These are phyloP conservation scores for Solanum boliviense DNA, from an alignment of 257 asterid genomes.

Conservation along the genomic window DNA sequence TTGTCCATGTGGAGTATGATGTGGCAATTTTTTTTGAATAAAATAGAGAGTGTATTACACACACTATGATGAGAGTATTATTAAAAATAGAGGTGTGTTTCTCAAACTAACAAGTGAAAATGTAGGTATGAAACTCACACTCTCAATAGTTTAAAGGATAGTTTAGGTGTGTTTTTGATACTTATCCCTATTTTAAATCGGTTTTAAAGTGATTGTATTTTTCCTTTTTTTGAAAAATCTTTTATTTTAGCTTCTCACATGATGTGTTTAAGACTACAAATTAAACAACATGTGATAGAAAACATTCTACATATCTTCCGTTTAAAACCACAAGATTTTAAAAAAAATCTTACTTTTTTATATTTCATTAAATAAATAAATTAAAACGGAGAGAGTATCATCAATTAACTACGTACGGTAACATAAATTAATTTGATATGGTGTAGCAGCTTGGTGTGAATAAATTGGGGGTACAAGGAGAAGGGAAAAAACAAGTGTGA, in stretches of 20 bases:
- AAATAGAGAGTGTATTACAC: too few relatives aligned
- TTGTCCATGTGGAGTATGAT: too few relatives aligned
- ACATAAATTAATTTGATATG: not conserved
- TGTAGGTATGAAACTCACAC: too few relatives aligned
- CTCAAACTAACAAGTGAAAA: not conserved
- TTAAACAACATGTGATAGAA: not conserved
- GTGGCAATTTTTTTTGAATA: too few relatives aligned
- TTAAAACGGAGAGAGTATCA: not conserved
- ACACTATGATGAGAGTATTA: too few relatives aligned
- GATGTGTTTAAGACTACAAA: not conserved
- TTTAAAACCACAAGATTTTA: too few relatives aligned
- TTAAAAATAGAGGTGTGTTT: not conserved
- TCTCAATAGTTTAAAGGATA: too few relatives aligned
- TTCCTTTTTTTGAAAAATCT: too few relatives aligned
- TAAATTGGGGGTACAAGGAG: not conserved
- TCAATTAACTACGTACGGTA: not conserved
- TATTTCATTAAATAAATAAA: too few relatives aligned
- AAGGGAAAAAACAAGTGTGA: not conserved
- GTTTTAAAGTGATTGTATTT: not conserved
- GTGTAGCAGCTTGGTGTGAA: not conserved
- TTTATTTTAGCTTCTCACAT: not conserved
- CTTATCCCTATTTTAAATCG: too few relatives aligned
- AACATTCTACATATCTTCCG: too few relatives aligned
- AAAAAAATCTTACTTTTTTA: too few relatives aligned
- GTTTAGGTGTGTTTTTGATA: not conserved